phyloP scores from a whole-genome alignment of 352 stramenopile genomes.

The Phytophthora pluvialis region DNA sequence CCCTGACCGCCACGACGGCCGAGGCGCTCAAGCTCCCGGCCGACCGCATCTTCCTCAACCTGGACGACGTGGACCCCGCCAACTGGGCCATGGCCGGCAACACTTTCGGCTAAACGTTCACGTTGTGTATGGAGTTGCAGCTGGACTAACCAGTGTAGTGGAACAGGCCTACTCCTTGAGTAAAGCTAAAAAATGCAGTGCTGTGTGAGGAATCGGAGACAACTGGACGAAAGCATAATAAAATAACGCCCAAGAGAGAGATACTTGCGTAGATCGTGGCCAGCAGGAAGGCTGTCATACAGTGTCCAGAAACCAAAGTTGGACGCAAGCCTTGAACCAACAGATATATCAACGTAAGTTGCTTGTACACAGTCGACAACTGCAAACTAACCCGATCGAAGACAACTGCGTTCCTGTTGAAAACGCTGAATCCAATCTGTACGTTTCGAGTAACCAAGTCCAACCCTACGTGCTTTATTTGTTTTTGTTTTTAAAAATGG shows the following conservation, averaged over 20 bases:
- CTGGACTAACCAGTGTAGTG: no score
- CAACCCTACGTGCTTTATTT: conserved; percentile 10
- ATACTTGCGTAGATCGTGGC: no score
- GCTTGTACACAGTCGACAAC: not conserved
- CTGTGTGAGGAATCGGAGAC: no score
- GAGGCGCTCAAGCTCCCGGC: conserved; percentile 31
- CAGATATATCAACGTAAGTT: not conserved
- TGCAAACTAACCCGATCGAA: no score
- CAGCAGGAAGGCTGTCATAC: no score
- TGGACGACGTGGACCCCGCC: conserved; percentile 36
- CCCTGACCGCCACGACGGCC: conserved; percentile 30
- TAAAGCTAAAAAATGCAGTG: no score
- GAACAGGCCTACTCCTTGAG: no score
- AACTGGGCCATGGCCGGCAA: conserved; percentile 41
- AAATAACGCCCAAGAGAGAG: no score
- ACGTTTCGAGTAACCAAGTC: conserved; percentile 15
- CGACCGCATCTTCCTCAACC: conserved; percentile 48
- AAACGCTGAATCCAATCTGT: no score
- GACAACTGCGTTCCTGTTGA: no score
- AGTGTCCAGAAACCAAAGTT: no score
- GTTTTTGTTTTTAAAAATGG: conserved; percentile 3
- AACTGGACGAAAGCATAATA: no score
- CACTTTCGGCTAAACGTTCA: conserved; percentile 16
- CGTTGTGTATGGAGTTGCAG: not conserved
- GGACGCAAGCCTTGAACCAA: not conserved